phyloP scores from a whole-genome alignment of 768 basidiomycete species.

The Exsudoporus frostii region DNA sequence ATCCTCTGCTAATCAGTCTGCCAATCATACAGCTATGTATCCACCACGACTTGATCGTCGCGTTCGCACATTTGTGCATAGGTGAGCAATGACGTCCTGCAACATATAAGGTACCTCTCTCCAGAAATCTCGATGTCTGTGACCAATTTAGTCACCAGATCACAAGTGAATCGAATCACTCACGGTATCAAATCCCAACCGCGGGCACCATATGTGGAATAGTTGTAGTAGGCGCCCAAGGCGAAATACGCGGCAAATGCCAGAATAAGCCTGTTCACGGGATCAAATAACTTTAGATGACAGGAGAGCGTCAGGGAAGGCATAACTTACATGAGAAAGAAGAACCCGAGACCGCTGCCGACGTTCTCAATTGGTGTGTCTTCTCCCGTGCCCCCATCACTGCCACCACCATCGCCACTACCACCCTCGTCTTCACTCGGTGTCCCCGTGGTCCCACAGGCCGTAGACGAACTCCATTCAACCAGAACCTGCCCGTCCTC shows the following conservation, averaged over 20 bases:
- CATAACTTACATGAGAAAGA: slow-evolving; percentile 74
- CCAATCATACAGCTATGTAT: slow-evolving; percentile 67
- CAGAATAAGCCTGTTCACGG: slow-evolving; percentile 48
- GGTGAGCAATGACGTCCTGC: slow-evolving; percentile 70
- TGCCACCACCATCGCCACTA: slow-evolving; percentile 7
- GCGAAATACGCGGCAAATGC: slow-evolving; percentile 68
- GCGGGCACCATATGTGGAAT: slow-evolving; percentile 80
- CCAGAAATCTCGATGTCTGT: slow-evolving; percentile 88
- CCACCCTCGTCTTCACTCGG: slow-evolving; percentile 29
- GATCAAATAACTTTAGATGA: slow-evolving; percentile 25
- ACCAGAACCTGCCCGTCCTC: slow-evolving; percentile 51
- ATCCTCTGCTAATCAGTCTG: slow-evolving; percentile 1
- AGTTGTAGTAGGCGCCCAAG: slow-evolving; percentile 85
- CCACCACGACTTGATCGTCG: slow-evolving; percentile 65
- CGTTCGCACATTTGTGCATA: slow-evolving; percentile 71
- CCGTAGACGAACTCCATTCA: slow-evolving; percentile 62
- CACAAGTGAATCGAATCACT: slow-evolving; percentile 32
- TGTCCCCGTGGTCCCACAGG: slow-evolving; percentile 42
- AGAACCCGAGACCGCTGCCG: slow-evolving; percentile 83
- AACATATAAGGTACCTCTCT: slow-evolving; percentile 85
- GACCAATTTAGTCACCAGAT: background rate
- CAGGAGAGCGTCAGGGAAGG: background rate
- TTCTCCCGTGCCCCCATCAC: slow-evolving; percentile 12
- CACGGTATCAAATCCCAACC: slow-evolving; percentile 84
- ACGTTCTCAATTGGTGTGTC: slow-evolving; percentile 39